Base-by-base conservation (phyloP, 1,284 basidiomycete species). In the Marasmius sp. region DNA sequence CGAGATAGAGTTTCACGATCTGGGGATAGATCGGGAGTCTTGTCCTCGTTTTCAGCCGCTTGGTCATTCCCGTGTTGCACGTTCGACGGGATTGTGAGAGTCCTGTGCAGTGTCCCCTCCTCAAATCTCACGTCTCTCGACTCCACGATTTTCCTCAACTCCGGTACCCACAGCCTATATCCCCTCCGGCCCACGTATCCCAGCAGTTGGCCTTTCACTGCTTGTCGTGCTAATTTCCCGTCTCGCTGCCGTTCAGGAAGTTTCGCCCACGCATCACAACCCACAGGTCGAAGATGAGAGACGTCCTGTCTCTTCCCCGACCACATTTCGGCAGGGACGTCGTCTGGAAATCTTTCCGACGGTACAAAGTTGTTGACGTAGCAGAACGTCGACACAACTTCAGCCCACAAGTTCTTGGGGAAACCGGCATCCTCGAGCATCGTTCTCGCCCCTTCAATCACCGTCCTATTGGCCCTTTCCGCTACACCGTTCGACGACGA, bases 401-500 rank as follows among this genome's bases (percentile, higher is more conserved):
- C 49, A 1, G n/a, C n/a, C n/a, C n/a, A n/a, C n/a, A n/a, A n/a
- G n/a, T n/a, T 18, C 16, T 11, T n/a, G n/a, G n/a, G 45, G 53
- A 60, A n/a, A 8, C 18, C 27, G 4, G 58, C 3, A 9, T 52
- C 50, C 8, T 37, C 14, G 8, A 61, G 37, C 6, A 58, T n/a
- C 14, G 48, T 41, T 18, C 60, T 9, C 2, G 27, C 36, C n/a
- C 12, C 45, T 37, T 38, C 60, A 33, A 22, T 57, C 6, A 45
- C 20, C 2, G 33, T 34, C 20, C 60, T 27, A 52, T 57, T 61
- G 33, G 60, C 54, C 3, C 60, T 33, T 41, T 61, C 56, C 11
- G 60, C 60, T 8, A 61, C 14, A 2, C 60, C 60, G 45, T 61
- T 61, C 8, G 50, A 20, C 18, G 54, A 9, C 11, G 60, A 61